A percentile compares a stretch with the other conserved stretches of the same genome.
Evolutionary conservation across 1,284 basidiomycete species (phyloP).

Genomic region (Ganoderma sinense): DNA sequence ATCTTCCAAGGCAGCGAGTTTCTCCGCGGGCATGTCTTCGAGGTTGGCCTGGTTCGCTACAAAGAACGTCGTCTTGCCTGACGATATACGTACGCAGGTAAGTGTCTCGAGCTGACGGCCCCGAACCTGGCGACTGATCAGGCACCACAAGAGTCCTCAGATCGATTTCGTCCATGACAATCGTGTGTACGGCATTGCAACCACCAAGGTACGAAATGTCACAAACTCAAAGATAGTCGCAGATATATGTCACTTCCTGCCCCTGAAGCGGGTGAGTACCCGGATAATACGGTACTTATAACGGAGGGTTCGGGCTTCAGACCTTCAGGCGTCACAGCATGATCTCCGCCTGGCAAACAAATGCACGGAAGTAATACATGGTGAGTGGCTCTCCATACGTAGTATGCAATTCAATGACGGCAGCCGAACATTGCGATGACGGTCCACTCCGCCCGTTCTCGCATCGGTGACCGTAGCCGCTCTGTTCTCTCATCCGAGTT

Average conservation of each 20-base stretch:
- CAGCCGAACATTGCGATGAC: neutral
- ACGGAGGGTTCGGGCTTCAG: too few species aligned
- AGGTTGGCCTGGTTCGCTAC: slow-evolving; percentile 78
- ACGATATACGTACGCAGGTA: neutral
- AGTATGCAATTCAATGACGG: neutral
- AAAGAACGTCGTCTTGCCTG: slow-evolving; percentile 86
- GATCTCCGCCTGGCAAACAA: neutral
- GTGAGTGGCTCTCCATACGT: neutral
- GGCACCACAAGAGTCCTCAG: neutral
- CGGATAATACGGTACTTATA: too few species aligned
- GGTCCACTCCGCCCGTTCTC: neutral
- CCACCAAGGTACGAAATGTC: neutral
- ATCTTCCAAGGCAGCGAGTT: slow-evolving; percentile 62
- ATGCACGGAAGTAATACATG: neutral
- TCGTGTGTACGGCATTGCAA: neutral
- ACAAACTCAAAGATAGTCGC: too few species aligned
- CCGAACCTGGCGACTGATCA: neutral
- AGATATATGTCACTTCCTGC: too few species aligned
- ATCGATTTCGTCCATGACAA: neutral
- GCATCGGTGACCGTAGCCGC: neutral
- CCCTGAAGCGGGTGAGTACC: neutral
- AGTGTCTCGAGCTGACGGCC: neutral
- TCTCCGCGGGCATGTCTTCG: slow-evolving; percentile 63
- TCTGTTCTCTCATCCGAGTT: neutral
- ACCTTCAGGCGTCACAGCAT: neutral